Conservation (phyloP, 352 stramenopile species). For the Globisporangium mamillatum region DNA sequence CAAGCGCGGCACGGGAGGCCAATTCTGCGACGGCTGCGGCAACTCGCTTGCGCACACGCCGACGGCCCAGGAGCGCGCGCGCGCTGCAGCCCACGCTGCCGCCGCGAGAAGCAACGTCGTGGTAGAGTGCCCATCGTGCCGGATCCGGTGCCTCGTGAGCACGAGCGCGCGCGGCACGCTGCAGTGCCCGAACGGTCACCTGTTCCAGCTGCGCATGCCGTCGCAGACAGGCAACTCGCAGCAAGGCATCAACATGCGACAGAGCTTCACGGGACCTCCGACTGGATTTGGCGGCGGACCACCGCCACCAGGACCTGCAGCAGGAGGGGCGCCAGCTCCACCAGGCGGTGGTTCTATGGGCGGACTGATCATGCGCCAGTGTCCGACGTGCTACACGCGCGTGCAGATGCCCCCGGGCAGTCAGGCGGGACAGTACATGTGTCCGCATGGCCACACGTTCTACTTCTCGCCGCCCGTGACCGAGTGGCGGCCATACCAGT, state of each 20-base stretch:
- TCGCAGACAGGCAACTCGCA: constrained; percentile 40
- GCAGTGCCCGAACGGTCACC: constrained; percentile 71
- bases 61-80: constrained; percentile 65
- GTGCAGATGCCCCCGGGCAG: constrained; percentile 85
- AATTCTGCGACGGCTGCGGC: constrained; percentile 73
- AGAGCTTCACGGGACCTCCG: constrained; percentile 29
- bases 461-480: constrained; percentile 73
- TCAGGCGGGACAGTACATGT: constrained; percentile 87
- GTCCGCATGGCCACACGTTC: constrained; percentile 84
- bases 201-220: constrained; percentile 75
- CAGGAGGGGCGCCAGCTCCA: background rate
- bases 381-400: constrained; percentile 82
- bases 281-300: constrained; percentile 4
- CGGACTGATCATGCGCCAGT: constrained; percentile 78
- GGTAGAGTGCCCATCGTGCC: constrained; percentile 70
- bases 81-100: constrained; percentile 42
- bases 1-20: constrained; percentile 63
- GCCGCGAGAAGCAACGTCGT: constrained; percentile 68
- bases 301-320: background rate
- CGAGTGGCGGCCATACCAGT: constrained; percentile 27
- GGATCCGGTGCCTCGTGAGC: constrained; percentile 75
- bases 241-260: constrained; percentile 20
- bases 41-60: constrained; percentile 71
- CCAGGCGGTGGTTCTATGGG: constrained; percentile 18
- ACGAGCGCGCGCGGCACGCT: constrained; percentile 66